Evolutionary conservation across 306 rosid species (phyloP), one percentile per base, ranked within the genome.

Genomic region (Nissolia schottii): DNA sequence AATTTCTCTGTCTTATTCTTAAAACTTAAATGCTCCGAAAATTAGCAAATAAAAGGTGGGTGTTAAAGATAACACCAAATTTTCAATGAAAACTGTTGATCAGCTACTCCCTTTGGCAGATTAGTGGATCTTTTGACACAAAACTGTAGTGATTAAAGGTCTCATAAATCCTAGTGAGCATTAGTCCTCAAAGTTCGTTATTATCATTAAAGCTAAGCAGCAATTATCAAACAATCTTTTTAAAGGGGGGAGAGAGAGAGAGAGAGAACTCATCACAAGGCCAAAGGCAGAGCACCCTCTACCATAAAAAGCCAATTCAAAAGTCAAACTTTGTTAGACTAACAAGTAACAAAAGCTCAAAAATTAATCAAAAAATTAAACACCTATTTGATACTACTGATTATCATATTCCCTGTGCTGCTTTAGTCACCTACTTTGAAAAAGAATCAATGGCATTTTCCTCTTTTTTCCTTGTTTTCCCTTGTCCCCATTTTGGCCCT

Each of bases 381-480:
- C 72, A 50, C 73, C 79, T 53, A 77, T 66, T 60, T 62, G 43
- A 43, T 73, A 15, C 71, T 58, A 14, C 71, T 82, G 19, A 68
- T 82, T 73, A 78, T 73, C 67, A 80, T 78, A 82, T 67, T 69
- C 75, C 75, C 19, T 50, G 34, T 29, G 62, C 56, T 9, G 20
- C 86, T 74, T 79, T 82, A 74, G 67, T 78, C 76, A 82, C 83
- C 83, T 78, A 78, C 83, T 78, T 82, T 63, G 83, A 64, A 78
- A 81, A 78, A 78, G 49, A 78, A 78, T 13, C 22, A 1, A 40
- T 74, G 74, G 34, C 81, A 63, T 74, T 74, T 81, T 82, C 48
- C 60, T 71, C 71, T 77, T 71, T 76, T 77, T 7, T n/a, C n/a
- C 50, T 64, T 31, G 24, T 76, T 76, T n/a, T 72, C 56, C 75